phyloP scores from a whole-genome alignment of 2,329 filamentous ascomycete genomes.

The Pyricularia sp. region DNA sequence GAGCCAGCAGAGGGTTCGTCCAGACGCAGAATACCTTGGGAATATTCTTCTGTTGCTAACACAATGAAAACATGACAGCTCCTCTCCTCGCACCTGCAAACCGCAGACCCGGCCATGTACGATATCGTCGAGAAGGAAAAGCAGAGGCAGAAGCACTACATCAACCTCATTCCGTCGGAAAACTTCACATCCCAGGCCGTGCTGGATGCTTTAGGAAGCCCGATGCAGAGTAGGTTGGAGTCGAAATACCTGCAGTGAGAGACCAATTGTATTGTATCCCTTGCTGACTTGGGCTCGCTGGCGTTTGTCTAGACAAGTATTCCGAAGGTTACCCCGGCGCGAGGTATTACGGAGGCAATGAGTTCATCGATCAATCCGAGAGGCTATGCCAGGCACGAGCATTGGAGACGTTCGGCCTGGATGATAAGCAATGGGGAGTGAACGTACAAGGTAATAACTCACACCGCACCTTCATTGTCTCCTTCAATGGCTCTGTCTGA shows the following conservation, averaged over 20 bases:
- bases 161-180: slow-evolving; percentile 92
- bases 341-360: slow-evolving; percentile 93
- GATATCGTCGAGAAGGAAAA: slow-evolving; percentile 59
- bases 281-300: background rate
- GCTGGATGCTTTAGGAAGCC: slow-evolving; percentile 81
- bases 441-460: slow-evolving; percentile 71
- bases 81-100: slow-evolving; percentile 66
- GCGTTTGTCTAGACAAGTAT: slow-evolving; percentile 67
- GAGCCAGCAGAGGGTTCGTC: slow-evolving; percentile 47
- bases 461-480: background rate
- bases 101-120: slow-evolving; percentile 60
- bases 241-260: background rate
- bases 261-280: too few relatives aligned
- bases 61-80: slow-evolving; percentile 43
- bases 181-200: slow-evolving; percentile 94
- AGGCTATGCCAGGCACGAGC: slow-evolving; percentile 83
- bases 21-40: background rate
- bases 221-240: slow-evolving; percentile 71
- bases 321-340: slow-evolving; percentile 96
- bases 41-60: background rate
- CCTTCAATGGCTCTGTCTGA: slow-evolving; percentile 7
- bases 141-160: slow-evolving; percentile 91
- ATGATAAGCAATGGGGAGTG: slow-evolving; percentile 85
- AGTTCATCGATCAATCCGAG: slow-evolving; percentile 90
- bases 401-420: slow-evolving; percentile 75